A percentile compares a stretch with the other conserved stretches of the same genome.
Conservation (phyloP, 208 protist genomes). For the Blechomonas ayalai region DNA sequence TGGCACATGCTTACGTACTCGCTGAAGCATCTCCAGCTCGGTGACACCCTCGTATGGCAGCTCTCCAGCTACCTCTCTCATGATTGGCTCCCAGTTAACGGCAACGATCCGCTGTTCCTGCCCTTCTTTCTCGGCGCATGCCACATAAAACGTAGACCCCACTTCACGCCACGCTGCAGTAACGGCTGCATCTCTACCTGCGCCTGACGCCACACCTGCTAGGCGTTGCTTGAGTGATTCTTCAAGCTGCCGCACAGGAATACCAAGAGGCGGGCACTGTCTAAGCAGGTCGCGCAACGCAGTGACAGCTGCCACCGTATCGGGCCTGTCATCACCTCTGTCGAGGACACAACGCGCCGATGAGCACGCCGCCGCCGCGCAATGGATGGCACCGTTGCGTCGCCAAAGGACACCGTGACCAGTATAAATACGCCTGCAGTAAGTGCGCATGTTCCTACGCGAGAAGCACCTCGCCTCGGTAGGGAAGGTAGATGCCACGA, state of each 20-base stretch:
- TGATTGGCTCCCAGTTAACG: constrained; percentile 36
- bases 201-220: neutral
- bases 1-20: constrained; percentile 12
- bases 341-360: too few relatives aligned
- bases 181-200: neutral
- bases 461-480: too few relatives aligned
- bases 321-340: too few relatives aligned
- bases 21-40: constrained; percentile 27
- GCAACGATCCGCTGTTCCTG: constrained; percentile 11
- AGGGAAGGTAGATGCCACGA: too few relatives aligned
- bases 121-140: too few relatives aligned
- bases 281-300: constrained; percentile 9
- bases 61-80: constrained; percentile 15
- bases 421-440: too few relatives aligned
- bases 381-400: too few relatives aligned
- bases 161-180: constrained; percentile 2
- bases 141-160: too few relatives aligned
- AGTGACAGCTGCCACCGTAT: constrained; percentile 1
- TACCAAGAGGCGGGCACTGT: constrained; percentile 10
- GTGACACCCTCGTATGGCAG: constrained; percentile 63
- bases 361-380: too few relatives aligned
- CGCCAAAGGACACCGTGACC: too few relatives aligned
- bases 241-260: constrained; percentile 14
- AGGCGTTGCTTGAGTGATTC: constrained; percentile 8
- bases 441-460: too few relatives aligned